phyloP scores from a whole-genome alignment of 352 stramenopile species.

The Pythium volutum region DNA sequence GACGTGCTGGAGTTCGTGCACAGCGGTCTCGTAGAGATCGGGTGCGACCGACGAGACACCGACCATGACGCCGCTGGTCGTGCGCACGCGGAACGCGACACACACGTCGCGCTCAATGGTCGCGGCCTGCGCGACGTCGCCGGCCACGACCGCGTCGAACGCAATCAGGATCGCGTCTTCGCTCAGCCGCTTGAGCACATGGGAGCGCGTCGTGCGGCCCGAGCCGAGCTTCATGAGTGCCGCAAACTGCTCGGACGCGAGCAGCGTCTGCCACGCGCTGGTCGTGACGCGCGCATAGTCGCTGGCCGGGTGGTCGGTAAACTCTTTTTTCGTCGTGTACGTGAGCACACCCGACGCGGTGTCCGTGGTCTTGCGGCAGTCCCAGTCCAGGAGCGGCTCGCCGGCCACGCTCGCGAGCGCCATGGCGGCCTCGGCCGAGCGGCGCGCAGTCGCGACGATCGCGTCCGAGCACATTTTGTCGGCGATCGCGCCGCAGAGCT shows the following conservation, averaged over 20 bases:
- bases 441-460: constrained; percentile 21
- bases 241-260: constrained; percentile 12
- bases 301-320: neutral
- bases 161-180: constrained; percentile 20
- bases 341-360: constrained; percentile 8
- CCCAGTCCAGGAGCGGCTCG: constrained; percentile 18
- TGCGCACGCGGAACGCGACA: constrained; percentile 22
- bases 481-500: constrained; percentile 14
- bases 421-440: constrained; percentile 14
- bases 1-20: constrained; percentile 13
- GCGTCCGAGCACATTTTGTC: constrained; percentile 22
- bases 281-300: constrained; percentile 12
- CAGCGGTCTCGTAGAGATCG: constrained; percentile 4
- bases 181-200: constrained; percentile 22
- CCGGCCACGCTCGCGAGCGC: neutral
- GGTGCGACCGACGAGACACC: constrained; percentile 21
- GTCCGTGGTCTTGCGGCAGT: constrained; percentile 8
- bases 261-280: constrained; percentile 13
- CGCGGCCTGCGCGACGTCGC: neutral
- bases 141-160: constrained; percentile 16
- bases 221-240: constrained; percentile 9
- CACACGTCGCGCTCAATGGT: constrained; percentile 18
- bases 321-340: constrained; percentile 20
- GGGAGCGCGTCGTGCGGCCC: constrained; percentile 2
- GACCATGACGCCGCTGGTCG: constrained; percentile 18